Evolutionary conservation across 2,329 filamentous ascomycete genomes (phyloP), one percentile per base, ranked within the genome.

Genomic region (Teratosphaeria epicoccoides): DNA sequence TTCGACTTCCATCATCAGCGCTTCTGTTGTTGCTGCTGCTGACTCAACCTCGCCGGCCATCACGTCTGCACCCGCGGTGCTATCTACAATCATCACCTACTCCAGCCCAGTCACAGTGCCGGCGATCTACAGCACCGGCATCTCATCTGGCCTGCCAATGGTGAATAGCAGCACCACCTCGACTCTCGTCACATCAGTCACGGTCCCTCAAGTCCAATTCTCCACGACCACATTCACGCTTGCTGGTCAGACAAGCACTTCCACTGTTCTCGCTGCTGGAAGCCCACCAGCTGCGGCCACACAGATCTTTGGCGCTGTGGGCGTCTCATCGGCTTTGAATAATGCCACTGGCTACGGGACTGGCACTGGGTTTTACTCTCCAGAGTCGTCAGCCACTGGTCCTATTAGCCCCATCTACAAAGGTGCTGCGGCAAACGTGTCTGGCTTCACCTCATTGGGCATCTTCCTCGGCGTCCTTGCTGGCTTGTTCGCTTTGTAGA

Each of bases 181-280:
- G 25, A 58, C 60, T 14, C 57, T 70, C 47, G 60, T 65, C 22
- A 73, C 69, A 4, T 68, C 68, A 20, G 60, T 75, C 52, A 74
- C 71, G 12, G 72, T 76, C 23, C 73, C 73, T 0, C 69, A 71
- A 55, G 70, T 74, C 10, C 62, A 67, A 56, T 73, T 74, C 67
- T 67, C 66, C 25, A 73, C 71, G 28, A 54, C 63, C 24, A 65
- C 66, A 20, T 53, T 62, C 49, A 62, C 61, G 45, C 61, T 61
- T 7, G 26, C 55, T 24, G 65, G 63, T 14, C 61, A 61, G 2
- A 63, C 65, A 22, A 64, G 47, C 40, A 49, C 49, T n/a, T 10
- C 24, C 17, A 49, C 51, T 14, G 53, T 50, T 22, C 54, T 55
- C 23, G 56, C 46, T 25, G 51, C 51, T 14, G 57, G 56, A 17